Percentiles rank a stretch among this genome's conserved stretches.
phyloP scores from a whole-genome alignment of 2,329 filamentous ascomycete genomes.

The Phaeosphaeriaceae sp. region DNA sequence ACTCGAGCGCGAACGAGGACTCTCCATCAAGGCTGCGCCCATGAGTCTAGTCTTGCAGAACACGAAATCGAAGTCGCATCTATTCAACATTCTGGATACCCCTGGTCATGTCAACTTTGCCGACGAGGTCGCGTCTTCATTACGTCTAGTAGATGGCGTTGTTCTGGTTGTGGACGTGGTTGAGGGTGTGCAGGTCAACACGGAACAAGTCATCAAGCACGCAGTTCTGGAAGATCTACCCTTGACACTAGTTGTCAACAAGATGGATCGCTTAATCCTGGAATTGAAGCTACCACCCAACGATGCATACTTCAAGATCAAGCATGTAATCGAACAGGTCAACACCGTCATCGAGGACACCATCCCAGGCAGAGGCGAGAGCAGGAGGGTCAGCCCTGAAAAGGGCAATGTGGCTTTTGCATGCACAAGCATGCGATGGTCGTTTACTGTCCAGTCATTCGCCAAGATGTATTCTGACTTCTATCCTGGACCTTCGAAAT shows the following conservation, averaged over 20 bases:
- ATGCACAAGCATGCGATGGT: slow-evolving; percentile 93
- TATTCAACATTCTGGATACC: slow-evolving; percentile 94
- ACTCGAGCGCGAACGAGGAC: slow-evolving; percentile 84
- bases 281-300: slow-evolving; percentile 93
- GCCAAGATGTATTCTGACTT: slow-evolving; percentile 94
- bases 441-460: slow-evolving; percentile 92
- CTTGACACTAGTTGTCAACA: slow-evolving; percentile 91
- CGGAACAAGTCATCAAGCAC: slow-evolving; percentile 96
- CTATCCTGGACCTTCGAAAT: slow-evolving; percentile 66
- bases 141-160: slow-evolving; percentile 88
- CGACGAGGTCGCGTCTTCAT: slow-evolving; percentile 89
- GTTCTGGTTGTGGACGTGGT: slow-evolving; percentile 95
- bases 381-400: slow-evolving; percentile 85
- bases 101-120: slow-evolving; percentile 98
- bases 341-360: slow-evolving; percentile 94
- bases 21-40: slow-evolving; percentile 91
- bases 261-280: slow-evolving; percentile 93
- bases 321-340: slow-evolving; percentile 97
- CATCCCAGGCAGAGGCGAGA: slow-evolving; percentile 79
- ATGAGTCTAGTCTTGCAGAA: slow-evolving; percentile 92
- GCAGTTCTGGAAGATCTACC: slow-evolving; percentile 89
- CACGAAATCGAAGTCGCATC: slow-evolving; percentile 90
- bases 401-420: slow-evolving; percentile 98
- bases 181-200: slow-evolving; percentile 98
- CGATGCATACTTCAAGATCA: slow-evolving; percentile 98